Evolutionary conservation across 352 stramenopile species (phyloP).

Genomic region (Phytophthora crassamura): DNA sequence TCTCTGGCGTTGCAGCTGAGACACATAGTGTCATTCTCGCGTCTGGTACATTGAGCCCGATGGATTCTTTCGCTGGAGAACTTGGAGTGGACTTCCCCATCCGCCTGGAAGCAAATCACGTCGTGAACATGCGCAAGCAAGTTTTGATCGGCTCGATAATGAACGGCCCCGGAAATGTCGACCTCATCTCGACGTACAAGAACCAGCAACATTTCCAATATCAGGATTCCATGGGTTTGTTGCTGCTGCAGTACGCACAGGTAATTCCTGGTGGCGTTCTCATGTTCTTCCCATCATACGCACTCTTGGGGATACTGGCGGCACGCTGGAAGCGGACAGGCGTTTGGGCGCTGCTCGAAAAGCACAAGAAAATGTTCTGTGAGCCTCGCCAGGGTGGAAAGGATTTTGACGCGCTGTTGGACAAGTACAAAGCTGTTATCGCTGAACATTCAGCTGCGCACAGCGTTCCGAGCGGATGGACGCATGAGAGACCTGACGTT

Average conservation of each 20-base stretch:
- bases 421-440: constrained; percentile 73
- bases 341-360: constrained; percentile 56
- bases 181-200: constrained; percentile 74
- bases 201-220: constrained; percentile 85
- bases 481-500: neutral
- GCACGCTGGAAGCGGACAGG: constrained; percentile 67
- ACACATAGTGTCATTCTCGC: constrained; percentile 78
- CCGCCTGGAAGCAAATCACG: constrained; percentile 82
- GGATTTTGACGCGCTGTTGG: constrained; percentile 76
- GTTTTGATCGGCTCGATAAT: constrained; percentile 77
- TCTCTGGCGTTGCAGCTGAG: constrained; percentile 64
- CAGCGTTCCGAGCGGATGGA: constrained; percentile 23
- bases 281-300: constrained; percentile 88
- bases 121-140: constrained; percentile 85
- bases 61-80: constrained; percentile 87
- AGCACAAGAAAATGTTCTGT: constrained; percentile 64
- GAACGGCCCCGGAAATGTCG: constrained; percentile 62
- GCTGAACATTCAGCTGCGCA: constrained; percentile 25
- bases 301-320: constrained; percentile 67
- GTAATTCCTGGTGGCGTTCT: constrained; percentile 75
- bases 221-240: constrained; percentile 76
- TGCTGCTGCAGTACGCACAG: constrained; percentile 67
- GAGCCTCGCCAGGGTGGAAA: constrained; percentile 76
- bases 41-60: constrained; percentile 81
- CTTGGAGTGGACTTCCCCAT: constrained; percentile 84